Percentiles rank a stretch among this genome's conserved stretches.
phyloP scores from a whole-genome alignment of 306 rosid genomes.

The Carpinus viminea region DNA sequence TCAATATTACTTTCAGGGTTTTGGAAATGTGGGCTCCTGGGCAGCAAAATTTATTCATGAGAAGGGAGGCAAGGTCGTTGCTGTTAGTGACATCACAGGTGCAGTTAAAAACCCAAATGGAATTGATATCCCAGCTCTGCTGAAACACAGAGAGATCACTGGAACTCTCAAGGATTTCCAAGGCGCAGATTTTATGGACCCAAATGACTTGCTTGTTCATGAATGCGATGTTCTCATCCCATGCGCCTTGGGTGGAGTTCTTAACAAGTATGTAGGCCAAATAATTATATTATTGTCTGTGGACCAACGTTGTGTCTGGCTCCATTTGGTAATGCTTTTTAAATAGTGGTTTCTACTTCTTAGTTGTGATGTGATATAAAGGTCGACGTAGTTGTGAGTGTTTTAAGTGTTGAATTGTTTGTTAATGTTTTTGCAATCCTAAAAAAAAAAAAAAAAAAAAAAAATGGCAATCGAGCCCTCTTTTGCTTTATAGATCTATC shows the following conservation, averaged over 20 bases:
- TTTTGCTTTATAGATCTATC: neutral
- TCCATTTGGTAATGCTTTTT: no score
- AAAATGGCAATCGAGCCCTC: no score
- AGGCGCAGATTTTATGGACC: constrained; percentile 58
- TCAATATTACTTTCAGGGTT: constrained; percentile 44
- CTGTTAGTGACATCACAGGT: constrained; percentile 73
- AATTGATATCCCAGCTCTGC: constrained; percentile 56
- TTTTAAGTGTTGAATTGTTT: no score
- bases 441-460: no score
- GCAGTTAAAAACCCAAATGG: constrained; percentile 62
- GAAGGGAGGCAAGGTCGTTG: constrained; percentile 69
- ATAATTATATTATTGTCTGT: neutral
- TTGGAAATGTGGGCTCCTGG: constrained; percentile 78
- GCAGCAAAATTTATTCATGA: constrained; percentile 62
- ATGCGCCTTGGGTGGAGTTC: constrained; percentile 70
- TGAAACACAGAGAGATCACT: constrained; percentile 43
- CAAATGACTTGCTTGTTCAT: constrained; percentile 58
- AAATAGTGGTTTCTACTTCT: no score
- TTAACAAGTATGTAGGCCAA: constrained; percentile 49
- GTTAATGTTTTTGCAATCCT: no score
- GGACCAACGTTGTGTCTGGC: neutral
- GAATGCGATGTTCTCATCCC: constrained; percentile 79
- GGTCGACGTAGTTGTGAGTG: no score
- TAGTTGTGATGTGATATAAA: no score
- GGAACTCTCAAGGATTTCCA: constrained; percentile 44